phyloP scores from a whole-genome alignment of 192 early-diverging fungal species.

The Coemansia sp. region DNA sequence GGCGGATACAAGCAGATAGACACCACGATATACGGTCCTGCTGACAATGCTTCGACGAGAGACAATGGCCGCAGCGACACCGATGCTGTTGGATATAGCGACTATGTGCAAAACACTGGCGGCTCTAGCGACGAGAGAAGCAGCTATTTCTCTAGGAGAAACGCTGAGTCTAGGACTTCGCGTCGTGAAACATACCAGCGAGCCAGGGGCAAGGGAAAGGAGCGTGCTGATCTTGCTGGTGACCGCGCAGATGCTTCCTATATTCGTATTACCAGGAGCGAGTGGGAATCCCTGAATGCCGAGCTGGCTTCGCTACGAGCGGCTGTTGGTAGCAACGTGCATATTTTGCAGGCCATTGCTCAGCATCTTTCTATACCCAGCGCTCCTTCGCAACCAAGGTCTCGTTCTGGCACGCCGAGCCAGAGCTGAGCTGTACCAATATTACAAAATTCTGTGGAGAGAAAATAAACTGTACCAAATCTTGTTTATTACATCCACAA shows the following conservation, averaged over 20 bases:
- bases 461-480: no score
- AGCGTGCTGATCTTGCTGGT: background rate
- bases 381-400: background rate
- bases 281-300: constrained; percentile 43
- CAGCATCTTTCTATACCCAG: constrained; percentile 21
- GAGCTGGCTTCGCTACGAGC: constrained; percentile 36
- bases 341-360: constrained; percentile 40
- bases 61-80: constrained; percentile 3
- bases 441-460: background rate
- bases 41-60: background rate
- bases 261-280: constrained; percentile 17
- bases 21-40: background rate
- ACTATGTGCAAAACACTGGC: background rate
- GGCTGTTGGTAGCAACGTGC: constrained; percentile 19
- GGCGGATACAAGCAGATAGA: constrained; percentile 21
- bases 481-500: no score
- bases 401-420: background rate
- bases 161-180: background rate
- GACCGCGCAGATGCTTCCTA: background rate
- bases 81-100: background rate
- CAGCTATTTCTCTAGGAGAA: background rate
- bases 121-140: constrained; percentile 4
- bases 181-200: background rate
- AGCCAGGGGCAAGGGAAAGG: constrained; percentile 2
- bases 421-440: background rate